These are phyloP conservation scores for Lentinula sp. DNA, from an alignment of 768 basidiomycete species.

Conservation along the genomic window DNA sequence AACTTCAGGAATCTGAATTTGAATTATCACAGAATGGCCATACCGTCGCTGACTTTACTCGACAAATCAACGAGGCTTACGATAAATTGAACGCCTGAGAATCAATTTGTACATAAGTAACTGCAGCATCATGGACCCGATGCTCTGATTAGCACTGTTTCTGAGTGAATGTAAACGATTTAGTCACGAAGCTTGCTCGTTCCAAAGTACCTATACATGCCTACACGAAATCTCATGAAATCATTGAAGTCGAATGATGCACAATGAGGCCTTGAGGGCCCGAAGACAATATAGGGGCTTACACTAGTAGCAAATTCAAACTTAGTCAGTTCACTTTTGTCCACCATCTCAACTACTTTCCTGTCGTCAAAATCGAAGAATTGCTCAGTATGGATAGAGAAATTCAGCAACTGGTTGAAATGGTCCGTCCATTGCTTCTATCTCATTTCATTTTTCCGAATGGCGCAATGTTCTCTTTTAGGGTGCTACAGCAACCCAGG, in stretches of 20 bases:
- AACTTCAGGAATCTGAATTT: neutral
- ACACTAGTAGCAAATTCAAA: neutral
- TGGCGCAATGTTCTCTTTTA: constrained; percentile 21
- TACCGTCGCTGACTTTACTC: constrained; percentile 63
- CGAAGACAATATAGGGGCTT: neutral
- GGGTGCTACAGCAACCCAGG: constrained; percentile 82
- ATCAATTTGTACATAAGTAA: no score
- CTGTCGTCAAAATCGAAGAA: neutral
- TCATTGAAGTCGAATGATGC: no score
- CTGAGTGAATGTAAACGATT: no score
- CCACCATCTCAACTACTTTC: neutral
- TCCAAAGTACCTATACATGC: no score
- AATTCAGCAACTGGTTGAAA: constrained; percentile 58
- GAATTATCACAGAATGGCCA: constrained; percentile 58
- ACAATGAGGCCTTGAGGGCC: no score
- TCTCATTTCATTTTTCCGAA: neutral
- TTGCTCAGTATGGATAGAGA: constrained; percentile 41
- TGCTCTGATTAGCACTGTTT: no score
- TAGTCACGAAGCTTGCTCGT: no score
- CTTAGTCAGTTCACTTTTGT: neutral
- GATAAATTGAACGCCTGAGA: constrained; percentile 44
- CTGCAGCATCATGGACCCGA: no score
- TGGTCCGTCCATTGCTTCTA: constrained; percentile 27
- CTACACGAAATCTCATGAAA: neutral
- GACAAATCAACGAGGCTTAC: constrained; percentile 73